phyloP scores from a whole-genome alignment of 768 basidiomycete species.

The Lentinula edodes region DNA sequence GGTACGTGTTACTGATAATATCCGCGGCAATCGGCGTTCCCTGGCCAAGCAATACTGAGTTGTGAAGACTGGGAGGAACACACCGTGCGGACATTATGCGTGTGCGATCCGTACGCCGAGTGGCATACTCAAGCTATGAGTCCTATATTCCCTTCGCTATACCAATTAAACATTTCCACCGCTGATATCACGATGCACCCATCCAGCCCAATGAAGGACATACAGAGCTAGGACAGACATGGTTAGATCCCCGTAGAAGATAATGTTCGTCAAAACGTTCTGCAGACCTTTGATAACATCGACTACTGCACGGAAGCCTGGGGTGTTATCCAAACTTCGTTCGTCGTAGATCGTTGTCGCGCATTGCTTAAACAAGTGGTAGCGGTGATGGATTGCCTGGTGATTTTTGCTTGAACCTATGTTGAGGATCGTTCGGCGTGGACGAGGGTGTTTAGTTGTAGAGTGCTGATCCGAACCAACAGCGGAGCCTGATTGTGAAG shows the following conservation, averaged over 20 bases:
- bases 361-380: background rate
- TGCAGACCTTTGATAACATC: background rate
- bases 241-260: background rate
- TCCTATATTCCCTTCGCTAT: background rate
- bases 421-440: background rate
- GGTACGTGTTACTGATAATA: background rate
- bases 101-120: background rate
- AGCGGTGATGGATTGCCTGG: background rate
- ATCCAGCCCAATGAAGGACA: background rate
- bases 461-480: background rate
- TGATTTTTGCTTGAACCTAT: background rate
- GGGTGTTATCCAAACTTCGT: background rate
- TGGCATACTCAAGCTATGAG: background rate
- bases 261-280: background rate
- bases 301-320: background rate
- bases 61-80: background rate
- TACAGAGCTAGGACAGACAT: background rate
- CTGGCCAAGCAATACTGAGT: background rate
- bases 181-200: background rate
- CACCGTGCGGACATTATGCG: background rate
- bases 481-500: background rate
- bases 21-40: background rate
- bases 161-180: background rate
- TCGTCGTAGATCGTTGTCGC: background rate
- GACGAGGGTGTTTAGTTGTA: background rate